These are phyloP conservation scores for Withania somnifera DNA, from an alignment of 305 asterid species.

Conservation along the genomic window DNA sequence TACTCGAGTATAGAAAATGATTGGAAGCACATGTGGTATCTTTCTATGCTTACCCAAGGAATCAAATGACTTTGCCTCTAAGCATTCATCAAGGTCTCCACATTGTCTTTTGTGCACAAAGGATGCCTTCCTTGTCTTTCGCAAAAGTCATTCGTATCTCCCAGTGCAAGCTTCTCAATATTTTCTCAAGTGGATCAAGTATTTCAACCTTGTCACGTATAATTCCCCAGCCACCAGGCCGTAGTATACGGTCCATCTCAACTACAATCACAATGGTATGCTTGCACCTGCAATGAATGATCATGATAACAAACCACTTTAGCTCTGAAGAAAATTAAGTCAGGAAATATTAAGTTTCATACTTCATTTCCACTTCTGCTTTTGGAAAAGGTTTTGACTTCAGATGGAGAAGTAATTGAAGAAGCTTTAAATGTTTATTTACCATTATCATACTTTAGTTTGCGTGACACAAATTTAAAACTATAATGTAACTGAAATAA, in stretches of 20 bases:
- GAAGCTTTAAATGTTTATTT: not conserved
- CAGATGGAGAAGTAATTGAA: not conserved
- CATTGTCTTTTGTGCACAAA: slow-evolving; percentile 61
- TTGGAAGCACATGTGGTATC: not conserved
- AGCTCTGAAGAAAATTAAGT: not conserved
- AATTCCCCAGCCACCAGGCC: slow-evolving; percentile 91
- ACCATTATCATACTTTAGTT: not conserved
- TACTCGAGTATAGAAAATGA: too few relatives aligned
- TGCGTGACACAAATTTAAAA: not conserved
- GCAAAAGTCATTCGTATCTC: slow-evolving; percentile 77
- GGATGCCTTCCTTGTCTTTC: slow-evolving; percentile 67
- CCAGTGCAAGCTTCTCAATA: slow-evolving; percentile 75
- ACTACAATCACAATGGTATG: slow-evolving; percentile 59
- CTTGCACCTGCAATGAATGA: slow-evolving; percentile 54
- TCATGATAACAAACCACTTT: not conserved
- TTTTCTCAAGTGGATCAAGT: slow-evolving; percentile 66
- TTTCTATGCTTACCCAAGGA: not conserved
- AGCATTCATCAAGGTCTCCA: slow-evolving; percentile 64
- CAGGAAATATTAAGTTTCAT: not conserved
- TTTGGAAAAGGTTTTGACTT: not conserved
- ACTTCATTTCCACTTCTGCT: not conserved
- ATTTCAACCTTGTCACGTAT: slow-evolving; percentile 77
- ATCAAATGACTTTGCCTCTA: not conserved
- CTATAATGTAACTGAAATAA: not conserved
- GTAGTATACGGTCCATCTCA: slow-evolving; percentile 79